phyloP scores from a whole-genome alignment of 441 rosid species.

The Aleurites moluccanus region DNA sequence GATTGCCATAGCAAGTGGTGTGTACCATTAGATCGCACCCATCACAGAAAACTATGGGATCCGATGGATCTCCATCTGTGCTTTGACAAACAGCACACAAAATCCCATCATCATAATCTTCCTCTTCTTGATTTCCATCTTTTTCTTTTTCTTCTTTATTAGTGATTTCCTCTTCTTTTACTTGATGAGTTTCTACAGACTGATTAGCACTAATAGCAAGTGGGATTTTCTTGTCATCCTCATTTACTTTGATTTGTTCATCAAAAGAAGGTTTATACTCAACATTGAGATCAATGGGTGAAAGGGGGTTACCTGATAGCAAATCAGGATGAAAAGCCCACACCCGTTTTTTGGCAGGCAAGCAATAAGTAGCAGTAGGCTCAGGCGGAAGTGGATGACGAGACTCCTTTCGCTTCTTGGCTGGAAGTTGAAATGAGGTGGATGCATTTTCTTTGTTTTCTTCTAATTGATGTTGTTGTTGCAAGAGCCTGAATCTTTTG shows the following conservation, averaged over 20 bases:
- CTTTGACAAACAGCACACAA: conserved; percentile 78
- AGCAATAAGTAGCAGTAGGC: conserved; percentile 28
- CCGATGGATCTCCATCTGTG: conserved; percentile 83
- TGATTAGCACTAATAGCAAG: background rate
- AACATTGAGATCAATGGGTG: conserved; percentile 61
- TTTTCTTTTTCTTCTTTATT: conserved; percentile 29
- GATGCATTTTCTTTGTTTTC: conserved; percentile 21
- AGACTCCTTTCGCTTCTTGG: conserved; percentile 76
- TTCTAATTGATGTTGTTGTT: conserved; percentile 35
- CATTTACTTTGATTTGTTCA: conserved; percentile 23
- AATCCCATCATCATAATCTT: conserved; percentile 60
- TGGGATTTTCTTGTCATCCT: conserved; percentile 21
- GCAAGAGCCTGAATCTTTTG: conserved; percentile 58
- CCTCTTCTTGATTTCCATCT: conserved; percentile 24
- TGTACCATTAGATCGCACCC: conserved; percentile 96
- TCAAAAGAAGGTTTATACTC: conserved; percentile 44
- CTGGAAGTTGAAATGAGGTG: conserved; percentile 44
- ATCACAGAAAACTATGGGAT: conserved; percentile 91
- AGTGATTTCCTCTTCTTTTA: conserved; percentile 1
- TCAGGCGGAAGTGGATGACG: conserved; percentile 27
- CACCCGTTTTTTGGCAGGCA: conserved; percentile 82
- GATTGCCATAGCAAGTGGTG: conserved; percentile 83
- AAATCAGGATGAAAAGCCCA: conserved; percentile 67
- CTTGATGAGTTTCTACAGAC: background rate
- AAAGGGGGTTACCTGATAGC: conserved; percentile 38